phyloP scores from a whole-genome alignment of 441 rosid species.

The Euphorbia celastroides region DNA sequence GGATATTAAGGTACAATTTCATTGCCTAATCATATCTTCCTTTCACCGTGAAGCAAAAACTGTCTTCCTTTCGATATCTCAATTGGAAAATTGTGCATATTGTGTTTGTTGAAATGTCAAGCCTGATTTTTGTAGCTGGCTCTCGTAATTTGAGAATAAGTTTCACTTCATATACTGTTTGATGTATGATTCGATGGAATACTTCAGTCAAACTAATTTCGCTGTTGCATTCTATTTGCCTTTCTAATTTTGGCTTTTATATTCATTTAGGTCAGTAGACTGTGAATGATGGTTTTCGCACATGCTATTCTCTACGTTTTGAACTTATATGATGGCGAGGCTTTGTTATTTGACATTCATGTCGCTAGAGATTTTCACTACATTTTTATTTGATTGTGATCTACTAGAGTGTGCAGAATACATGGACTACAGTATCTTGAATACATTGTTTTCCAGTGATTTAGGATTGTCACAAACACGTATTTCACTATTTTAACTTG shows the following conservation, averaged over 20 bases:
- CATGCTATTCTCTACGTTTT: too few species aligned
- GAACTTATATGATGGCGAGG: too few species aligned
- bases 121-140: background rate
- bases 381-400: background rate
- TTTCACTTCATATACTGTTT: background rate
- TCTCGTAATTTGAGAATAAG: background rate
- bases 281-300: background rate
- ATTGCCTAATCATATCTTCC: background rate
- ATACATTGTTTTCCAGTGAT: background rate
- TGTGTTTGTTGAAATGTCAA: constrained; percentile 13
- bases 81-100: background rate
- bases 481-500: background rate
- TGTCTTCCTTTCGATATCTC: too few species aligned
- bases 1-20: constrained; percentile 43
- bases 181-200: background rate
- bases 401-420: background rate
- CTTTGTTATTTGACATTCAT: too few species aligned
- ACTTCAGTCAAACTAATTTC: background rate
- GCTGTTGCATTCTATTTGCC: background rate
- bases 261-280: background rate
- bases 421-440: background rate
- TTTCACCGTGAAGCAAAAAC: too few species aligned
- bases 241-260: background rate
- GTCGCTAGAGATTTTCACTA: background rate
- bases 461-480: background rate